Base-by-base conservation (phyloP, 2,329 filamentous ascomycete species). In the Aphanocladium album region DNA sequence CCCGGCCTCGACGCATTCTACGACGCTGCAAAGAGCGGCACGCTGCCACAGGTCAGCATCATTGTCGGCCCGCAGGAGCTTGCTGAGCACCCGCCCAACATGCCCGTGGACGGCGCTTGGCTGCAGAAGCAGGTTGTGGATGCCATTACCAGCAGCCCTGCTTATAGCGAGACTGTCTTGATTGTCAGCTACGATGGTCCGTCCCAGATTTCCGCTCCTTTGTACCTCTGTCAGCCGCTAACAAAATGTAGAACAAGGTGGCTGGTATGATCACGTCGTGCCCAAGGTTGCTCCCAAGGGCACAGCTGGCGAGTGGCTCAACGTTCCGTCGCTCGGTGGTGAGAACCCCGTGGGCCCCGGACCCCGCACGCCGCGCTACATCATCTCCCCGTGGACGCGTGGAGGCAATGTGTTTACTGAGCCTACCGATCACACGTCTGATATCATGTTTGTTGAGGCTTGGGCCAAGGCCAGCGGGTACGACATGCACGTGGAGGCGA, bases 51-150 rank as follows among this genome's bases (percentile, higher is more conserved):
- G 58, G 69, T 84, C 60, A 79, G 75, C 64, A 81, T 79, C 67
- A 79, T 83, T 52, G 74, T 84, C 56, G 80, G 80, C 5, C 80
- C 81, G 0, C 81, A 80, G 27, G 81, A 84, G 67, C 79, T 84
- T 65, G 76, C 81, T 2, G 81, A 84, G 66, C 80, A 84, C 66
- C 75, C 81, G 2, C 80, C 81, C 0, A 80, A 80, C 63, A 73
- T 76, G 62, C 81, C 81, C 3, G 76, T 75, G 63, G 81, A 84
- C 63, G 82, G 81, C 17, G 80, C 74, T 2, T 84, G 81, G 81
- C 71, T 83, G 45, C 80, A 83, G 67, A 79, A 82, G 67, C 71
- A 80, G 66, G 72, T 84, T 14, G 77, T 83, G 9, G 73, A 82
- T 61, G 76, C 80, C 8, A 75, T 83, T 2, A 78, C 75, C 14